phyloP scores from a whole-genome alignment of 495 filamentous ascomycete species.

The Aspergillus wentii region DNA sequence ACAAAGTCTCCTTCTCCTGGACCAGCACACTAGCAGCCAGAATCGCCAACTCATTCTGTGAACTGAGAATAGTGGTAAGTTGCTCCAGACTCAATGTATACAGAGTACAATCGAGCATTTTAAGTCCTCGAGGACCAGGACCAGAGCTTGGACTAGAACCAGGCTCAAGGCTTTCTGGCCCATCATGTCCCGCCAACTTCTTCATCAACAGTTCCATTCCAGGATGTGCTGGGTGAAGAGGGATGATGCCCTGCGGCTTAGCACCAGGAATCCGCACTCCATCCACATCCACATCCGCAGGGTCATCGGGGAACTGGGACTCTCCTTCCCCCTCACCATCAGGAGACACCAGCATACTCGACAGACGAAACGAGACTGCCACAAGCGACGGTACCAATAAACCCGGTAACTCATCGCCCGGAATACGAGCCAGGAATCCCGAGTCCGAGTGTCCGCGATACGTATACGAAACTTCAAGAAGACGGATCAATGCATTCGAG shows the following conservation, averaged over 20 bases:
- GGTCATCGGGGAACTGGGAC: constrained; percentile 5
- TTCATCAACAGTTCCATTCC: background rate
- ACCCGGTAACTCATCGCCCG: constrained; percentile 1
- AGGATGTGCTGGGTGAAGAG: background rate
- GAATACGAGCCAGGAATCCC: constrained; percentile 1
- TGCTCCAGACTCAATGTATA: constrained; percentile 2
- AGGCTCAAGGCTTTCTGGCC: too few species aligned
- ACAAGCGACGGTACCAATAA: background rate
- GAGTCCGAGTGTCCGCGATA: constrained; percentile 8
- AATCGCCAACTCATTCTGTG: background rate
- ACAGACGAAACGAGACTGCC: background rate
- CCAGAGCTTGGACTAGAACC: too few species aligned
- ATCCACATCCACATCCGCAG: constrained; percentile 5
- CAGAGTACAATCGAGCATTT: constrained; percentile 6
- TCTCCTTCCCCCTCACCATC: too few species aligned
- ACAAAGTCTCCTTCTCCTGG: background rate
- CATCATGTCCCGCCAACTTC: too few species aligned
- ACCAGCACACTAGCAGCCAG: background rate
- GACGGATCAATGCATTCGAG: constrained; percentile 1
- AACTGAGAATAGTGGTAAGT: background rate
- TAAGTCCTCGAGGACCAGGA: background rate
- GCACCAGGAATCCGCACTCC: background rate
- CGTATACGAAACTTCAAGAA: constrained; percentile 8
- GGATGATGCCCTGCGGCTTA: constrained; percentile 4
- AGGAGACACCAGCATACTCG: background rate